Evolutionary conservation across 108 stramenopile genomes (phyloP), one percentile per base, ranked within the genome.

Genomic region (Cyclotella sp.): DNA sequence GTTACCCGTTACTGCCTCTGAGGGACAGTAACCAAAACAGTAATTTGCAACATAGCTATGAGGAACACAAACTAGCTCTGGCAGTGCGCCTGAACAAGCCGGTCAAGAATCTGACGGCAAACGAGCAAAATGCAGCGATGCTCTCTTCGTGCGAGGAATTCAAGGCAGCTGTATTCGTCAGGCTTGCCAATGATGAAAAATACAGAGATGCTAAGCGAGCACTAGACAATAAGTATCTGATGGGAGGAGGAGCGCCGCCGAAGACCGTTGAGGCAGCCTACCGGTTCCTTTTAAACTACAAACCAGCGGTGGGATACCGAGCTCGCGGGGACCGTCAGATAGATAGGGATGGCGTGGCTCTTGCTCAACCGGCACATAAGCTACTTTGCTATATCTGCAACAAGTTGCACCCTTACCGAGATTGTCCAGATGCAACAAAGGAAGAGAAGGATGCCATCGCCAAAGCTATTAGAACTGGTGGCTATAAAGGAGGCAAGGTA

Each of bases 361-460:
- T 53, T 14, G 18, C n/a, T 12, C 52, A 53, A 19, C 7, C 52
- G 52, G 9, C 52, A n/a, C n/a, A n/a, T n/a, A 19, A 13, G 13
- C 11, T 45, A 45, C 9, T 12, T 9, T 53, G n/a, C 21, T 53
- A 19, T 19, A n/a, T 7, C 52, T n/a, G 52, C 6, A 7, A 53
- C n/a, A 19, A 53, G 52, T 7, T 7, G 15, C 52, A 53, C 21
- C 52, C 52, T 14, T 53, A n/a, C 52, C 15, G 18, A 6, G 7
- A 29, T 10, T 59, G 58, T 18, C n/a, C n/a, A 6, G n/a, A 53
- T 12, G 14, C 18, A 7, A 53, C 18, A 19, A 6, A 19, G 6
- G n/a, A 53, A n/a, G 52, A 53, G 52, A 53, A 53, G 52, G n/a
- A 53, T 12, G 52, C 52, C 7, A 53, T 53, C n/a, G 18, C 52